Base-by-base conservation (phyloP, 1,139 yeast species). In the Scheffersomyces cryptocercus region DNA sequence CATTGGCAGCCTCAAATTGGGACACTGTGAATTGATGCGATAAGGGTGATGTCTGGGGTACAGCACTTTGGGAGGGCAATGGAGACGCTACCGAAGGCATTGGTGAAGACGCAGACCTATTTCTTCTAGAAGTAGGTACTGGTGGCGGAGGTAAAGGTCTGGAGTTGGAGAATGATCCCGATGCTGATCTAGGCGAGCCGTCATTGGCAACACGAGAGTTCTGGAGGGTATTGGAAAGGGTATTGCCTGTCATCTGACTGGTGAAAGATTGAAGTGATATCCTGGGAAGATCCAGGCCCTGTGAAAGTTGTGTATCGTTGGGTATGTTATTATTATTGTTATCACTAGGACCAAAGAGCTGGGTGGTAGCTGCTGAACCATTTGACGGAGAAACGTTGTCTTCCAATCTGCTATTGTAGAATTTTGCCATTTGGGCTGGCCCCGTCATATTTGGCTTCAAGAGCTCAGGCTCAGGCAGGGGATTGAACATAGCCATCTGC, bases 101-200 rank as follows among this genome's bases (percentile, higher is more conserved):
- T 5, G 82, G 76, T 26, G 80, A 67, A 31, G 83, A 68, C 13
- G 64, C 53, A 4, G 81, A 67, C 42, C 81, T 60, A 13, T 62
- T 54, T 36, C 79, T 59, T 48, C 77, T 61, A 6, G 64, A 53
- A 24, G 46, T 54, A 1, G 76, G 74, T 1, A 64, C 69, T 1
- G 73, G 74, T 3, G 78, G 78, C 3, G 77, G 73, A 1, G 71
- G 65, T 24, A 68, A 55, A 11, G 73, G 62, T 42, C 64, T 51
- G 41, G 54, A 52, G 24, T 43, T 14, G 35, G 36, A n/a, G 36
- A 28, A 29, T 36, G 37, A 11, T 20, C 33, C 13, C 38, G 32
- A 43, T 28, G 60, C 56, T 4, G 68, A 59, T 24, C 60, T 53
- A 28, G 70, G 65, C 8, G 58, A 49, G 4, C 51, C 47, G 14